Evolutionary conservation across 352 stramenopile genomes (phyloP), one percentile per base, ranked within the genome.

Genomic region (Thraustochytrium sp.): DNA sequence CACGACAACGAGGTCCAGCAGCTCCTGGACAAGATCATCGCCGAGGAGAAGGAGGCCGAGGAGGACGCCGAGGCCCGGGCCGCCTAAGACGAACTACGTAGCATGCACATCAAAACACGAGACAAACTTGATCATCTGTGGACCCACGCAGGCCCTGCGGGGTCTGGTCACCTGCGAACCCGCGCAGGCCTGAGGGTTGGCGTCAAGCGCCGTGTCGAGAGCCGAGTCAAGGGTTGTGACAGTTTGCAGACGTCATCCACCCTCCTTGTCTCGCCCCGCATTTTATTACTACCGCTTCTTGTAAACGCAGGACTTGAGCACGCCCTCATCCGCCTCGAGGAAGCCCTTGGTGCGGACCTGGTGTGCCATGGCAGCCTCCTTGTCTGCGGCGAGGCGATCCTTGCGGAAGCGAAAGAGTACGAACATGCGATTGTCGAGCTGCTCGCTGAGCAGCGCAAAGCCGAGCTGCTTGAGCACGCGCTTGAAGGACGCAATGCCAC

Each of bases 1-100:
- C 95, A 92, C 29, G 89, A 94, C 77, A 90, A 94, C 63, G 95
- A 99, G 87, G 93, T 92, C 26, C 89, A 97, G 38, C 89, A 89
- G 68, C 87, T 99, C 56, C 91, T 99, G 85, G 90, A 97, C 59
- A 86, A 59, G 29, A 86, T 86, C 42, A 68, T 59, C 16, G 44
- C 48, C n/a, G 61, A 86, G 31, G 68, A 80, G 44, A 51, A 80
- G 49, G 68, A 80, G 38, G 68, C 31, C 3, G 40, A 80, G 31
- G 68, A 16, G 29, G 26, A 51, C 13, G 68, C 31, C 31, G 68
- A 80, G 51, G 68, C 68, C 29, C 76, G 76, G 68, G 68, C 68
- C 8, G 68, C 68, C 37, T 46, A 64, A 48, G 21, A 49, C 42
- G 16, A 5, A 49, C 42, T 16, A 49, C 42, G 16, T 16, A 5